Evolutionary conservation across 2,329 filamentous ascomycete species (phyloP).

Genomic region (Xylariales sp.): DNA sequence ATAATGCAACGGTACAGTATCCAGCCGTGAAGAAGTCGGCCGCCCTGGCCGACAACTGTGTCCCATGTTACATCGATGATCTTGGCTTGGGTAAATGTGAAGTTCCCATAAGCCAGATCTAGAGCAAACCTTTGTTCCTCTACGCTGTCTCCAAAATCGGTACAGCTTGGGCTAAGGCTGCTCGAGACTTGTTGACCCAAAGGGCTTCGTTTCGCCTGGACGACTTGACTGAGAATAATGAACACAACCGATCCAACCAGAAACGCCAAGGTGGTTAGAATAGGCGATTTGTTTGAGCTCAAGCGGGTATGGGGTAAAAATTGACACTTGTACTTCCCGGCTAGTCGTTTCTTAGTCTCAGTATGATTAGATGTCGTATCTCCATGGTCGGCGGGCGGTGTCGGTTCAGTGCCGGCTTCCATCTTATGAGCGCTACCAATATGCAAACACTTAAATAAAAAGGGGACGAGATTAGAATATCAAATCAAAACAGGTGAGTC

Average conservation of each 20-base stretch:
- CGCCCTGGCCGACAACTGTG: slow-evolving; percentile 28
- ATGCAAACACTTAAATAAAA: not conserved
- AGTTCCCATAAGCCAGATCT: slow-evolving; percentile 27
- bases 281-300: not conserved
- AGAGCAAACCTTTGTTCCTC: slow-evolving; percentile 13
- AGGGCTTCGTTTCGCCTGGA: not conserved
- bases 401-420: not conserved
- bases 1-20: slow-evolving; percentile 25
- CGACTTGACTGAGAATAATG: not conserved
- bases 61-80: slow-evolving; percentile 31
- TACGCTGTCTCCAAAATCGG: not conserved
- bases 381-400: not conserved
- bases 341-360: not conserved
- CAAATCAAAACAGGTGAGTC: too few relatives aligned
- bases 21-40: slow-evolving; percentile 28
- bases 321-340: not conserved
- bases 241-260: not conserved
- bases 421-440: not conserved
- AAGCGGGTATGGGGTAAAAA: not conserved
- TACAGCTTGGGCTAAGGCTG: not conserved
- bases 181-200: not conserved
- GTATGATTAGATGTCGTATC: not conserved
- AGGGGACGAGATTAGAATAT: not conserved
- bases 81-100: slow-evolving; percentile 32
- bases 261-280: not conserved